Percentiles rank a stretch among this genome's conserved stretches.
These are phyloP conservation scores for Laguncularia racemosa DNA, from an alignment of 345 rosid species.

Conservation along the genomic window DNA sequence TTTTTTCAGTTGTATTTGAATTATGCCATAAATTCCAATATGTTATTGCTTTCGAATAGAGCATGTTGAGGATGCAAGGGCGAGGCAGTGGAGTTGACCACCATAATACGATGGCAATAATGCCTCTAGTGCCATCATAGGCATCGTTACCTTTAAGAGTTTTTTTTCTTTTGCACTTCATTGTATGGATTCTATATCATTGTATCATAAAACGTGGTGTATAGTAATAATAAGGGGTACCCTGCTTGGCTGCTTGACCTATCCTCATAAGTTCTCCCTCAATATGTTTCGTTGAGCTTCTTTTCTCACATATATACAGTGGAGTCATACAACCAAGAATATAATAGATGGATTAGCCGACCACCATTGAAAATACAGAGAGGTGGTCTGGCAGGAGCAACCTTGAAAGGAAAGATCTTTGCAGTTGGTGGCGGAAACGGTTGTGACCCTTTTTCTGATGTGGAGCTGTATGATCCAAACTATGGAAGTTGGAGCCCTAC, in stretches of 20 bases:
- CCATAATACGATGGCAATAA: too few species aligned
- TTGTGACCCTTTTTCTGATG: slow-evolving; percentile 18
- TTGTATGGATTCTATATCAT: too few species aligned
- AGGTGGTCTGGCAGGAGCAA: slow-evolving; percentile 23
- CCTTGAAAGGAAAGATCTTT: slow-evolving; percentile 23
- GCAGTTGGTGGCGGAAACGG: slow-evolving; percentile 30
- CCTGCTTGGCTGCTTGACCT: neutral
- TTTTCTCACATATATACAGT: neutral
- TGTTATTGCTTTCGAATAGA: too few species aligned
- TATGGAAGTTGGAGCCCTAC: slow-evolving; percentile 28
- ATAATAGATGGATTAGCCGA: slow-evolving; percentile 20
- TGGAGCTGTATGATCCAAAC: slow-evolving; percentile 31
- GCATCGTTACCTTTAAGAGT: too few species aligned
- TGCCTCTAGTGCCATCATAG: too few species aligned
- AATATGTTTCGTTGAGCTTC: neutral
- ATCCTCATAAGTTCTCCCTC: neutral
- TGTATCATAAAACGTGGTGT: too few species aligned
- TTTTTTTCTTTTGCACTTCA: too few species aligned
- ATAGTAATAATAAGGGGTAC: too few species aligned
- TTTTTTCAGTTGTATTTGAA: too few species aligned
- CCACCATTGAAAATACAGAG: slow-evolving; percentile 24
- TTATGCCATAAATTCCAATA: too few species aligned
- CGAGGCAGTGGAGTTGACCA: too few species aligned
- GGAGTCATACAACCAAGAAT: slow-evolving; percentile 14
- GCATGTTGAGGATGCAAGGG: too few species aligned